These are phyloP conservation scores for Chionographis japonica DNA, from an alignment of 106 monocot species.

Conservation along the genomic window DNA sequence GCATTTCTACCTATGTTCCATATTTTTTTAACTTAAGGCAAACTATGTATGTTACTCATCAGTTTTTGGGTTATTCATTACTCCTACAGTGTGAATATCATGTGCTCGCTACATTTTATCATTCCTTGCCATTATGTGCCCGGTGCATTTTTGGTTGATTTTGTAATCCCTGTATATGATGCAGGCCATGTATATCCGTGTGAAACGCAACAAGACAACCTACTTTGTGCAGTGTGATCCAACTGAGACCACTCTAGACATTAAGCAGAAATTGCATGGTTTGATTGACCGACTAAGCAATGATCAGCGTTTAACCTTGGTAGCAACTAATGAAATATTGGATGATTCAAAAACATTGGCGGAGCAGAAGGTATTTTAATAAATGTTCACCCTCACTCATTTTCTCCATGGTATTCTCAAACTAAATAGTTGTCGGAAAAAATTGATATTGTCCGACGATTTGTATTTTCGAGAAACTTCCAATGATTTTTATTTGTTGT, in stretches of 20 bases:
- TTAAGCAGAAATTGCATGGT: constrained; percentile 79
- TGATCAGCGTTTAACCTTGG: constrained; percentile 61
- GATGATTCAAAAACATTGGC: constrained; percentile 92
- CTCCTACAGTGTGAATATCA: too few relatives aligned
- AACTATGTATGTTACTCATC: too few relatives aligned
- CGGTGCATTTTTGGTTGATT: too few relatives aligned
- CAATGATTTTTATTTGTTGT: too few relatives aligned
- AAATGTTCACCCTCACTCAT: not conserved
- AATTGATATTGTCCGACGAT: not conserved
- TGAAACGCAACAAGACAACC: constrained; percentile 86
- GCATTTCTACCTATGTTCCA: too few relatives aligned
- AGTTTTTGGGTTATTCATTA: too few relatives aligned
- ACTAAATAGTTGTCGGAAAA: not conserved
- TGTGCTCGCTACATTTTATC: too few relatives aligned
- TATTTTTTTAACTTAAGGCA: too few relatives aligned
- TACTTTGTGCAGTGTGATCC: constrained; percentile 96
- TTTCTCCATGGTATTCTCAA: not conserved
- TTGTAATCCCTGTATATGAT: constrained; percentile 1
- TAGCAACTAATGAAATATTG: constrained; percentile 59
- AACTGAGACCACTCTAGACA: constrained; percentile 77
- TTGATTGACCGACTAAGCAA: constrained; percentile 58
- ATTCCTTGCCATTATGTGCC: too few relatives aligned
- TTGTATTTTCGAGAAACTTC: too few relatives aligned
- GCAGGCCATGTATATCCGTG: constrained; percentile 96
- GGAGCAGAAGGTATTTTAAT: constrained; percentile 69